Percentiles rank a stretch among this genome's conserved stretches.
Conservation (phyloP, 192 early-diverging fungal genomes). For the Coemansia sp. region DNA sequence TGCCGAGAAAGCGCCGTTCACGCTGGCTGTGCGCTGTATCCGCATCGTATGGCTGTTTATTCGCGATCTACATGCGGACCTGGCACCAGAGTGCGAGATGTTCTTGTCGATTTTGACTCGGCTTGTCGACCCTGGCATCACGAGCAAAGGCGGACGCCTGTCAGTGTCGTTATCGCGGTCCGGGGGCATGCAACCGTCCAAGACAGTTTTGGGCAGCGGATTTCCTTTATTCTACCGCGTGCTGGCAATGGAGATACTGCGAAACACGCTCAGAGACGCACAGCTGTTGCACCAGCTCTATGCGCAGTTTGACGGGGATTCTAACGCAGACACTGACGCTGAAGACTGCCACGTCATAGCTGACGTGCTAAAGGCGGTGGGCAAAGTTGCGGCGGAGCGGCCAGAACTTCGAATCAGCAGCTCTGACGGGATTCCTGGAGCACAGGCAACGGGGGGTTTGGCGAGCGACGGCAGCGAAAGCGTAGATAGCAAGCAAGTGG, state of each 20-base stretch:
- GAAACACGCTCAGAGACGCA: conserved; percentile 63
- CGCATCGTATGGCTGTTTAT: conserved; percentile 79
- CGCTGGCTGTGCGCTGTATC: conserved; percentile 76
- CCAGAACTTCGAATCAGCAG: conserved; percentile 44
- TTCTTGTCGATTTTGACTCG: conserved; percentile 87
- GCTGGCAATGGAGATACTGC: conserved; percentile 43
- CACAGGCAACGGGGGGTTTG: not conserved
- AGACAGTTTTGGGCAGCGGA: conserved; percentile 1
- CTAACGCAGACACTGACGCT: not conserved
- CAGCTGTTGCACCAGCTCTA: conserved; percentile 69
- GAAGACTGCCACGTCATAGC: conserved; percentile 74
- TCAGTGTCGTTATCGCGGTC: conserved; percentile 14
- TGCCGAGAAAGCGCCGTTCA: conserved; percentile 78
- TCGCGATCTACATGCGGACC: conserved; percentile 53
- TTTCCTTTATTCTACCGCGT: conserved; percentile 43
- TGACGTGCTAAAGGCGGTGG: conserved; percentile 78
- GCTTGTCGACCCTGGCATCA: conserved; percentile 73
- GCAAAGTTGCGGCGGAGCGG: conserved; percentile 73
- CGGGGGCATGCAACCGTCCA: not conserved
- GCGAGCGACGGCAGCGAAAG: not conserved
- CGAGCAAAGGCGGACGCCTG: conserved; percentile 8
- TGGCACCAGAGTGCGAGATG: conserved; percentile 86
- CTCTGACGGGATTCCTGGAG: conserved; percentile 25
- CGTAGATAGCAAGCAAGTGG: conserved; percentile 16
- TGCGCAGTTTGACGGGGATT: conserved; percentile 71